These are phyloP conservation scores for Trametes sp. DNA, from an alignment of 1,284 basidiomycete genomes.

Conservation along the genomic window DNA sequence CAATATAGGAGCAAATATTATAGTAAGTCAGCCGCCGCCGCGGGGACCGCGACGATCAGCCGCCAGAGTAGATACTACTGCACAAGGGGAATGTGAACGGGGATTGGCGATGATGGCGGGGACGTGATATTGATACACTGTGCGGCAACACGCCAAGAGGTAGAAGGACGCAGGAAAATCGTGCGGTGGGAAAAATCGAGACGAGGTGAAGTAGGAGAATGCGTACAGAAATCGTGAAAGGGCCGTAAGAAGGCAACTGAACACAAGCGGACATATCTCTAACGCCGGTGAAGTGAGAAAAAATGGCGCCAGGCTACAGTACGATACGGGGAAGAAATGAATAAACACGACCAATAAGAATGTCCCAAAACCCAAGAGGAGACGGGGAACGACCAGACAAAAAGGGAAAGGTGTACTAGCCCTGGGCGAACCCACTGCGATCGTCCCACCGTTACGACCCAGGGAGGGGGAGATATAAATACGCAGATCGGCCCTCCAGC, in stretches of 20 bases:
- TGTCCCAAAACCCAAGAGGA: slow-evolving; percentile 57
- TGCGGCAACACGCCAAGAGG: slow-evolving; percentile 38
- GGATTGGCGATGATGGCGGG: slow-evolving; percentile 33
- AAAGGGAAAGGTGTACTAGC: slow-evolving; percentile 43
- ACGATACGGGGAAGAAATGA: slow-evolving; percentile 30
- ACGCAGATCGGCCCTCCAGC: slow-evolving; percentile 38
- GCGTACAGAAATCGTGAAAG: slow-evolving; percentile 22
- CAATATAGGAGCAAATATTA: slow-evolving; percentile 35
- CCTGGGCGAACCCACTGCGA: slow-evolving; percentile 39
- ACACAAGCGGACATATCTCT: slow-evolving; percentile 30
- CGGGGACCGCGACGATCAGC: slow-evolving; percentile 24
- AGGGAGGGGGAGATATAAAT: slow-evolving; percentile 49
- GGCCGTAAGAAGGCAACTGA: slow-evolving; percentile 10
- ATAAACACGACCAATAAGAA: slow-evolving; percentile 41
- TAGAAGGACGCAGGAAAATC: slow-evolving; percentile 26
- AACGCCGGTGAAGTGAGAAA: slow-evolving; percentile 27
- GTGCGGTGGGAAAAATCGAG: slow-evolving; percentile 21
- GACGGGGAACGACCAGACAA: slow-evolving; percentile 43
- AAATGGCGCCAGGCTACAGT: slow-evolving; percentile 31
- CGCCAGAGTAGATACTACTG: slow-evolving; percentile 37
- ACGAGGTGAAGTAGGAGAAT: slow-evolving; percentile 10
- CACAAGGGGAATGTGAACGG: slow-evolving; percentile 33
- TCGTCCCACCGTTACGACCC: slow-evolving; percentile 35
- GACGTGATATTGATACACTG: slow-evolving; percentile 46
- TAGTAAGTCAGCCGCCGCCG: slow-evolving; percentile 29